Evolutionary conservation across 306 rosid species (phyloP).

Genomic region (Cucumis hystrix): DNA sequence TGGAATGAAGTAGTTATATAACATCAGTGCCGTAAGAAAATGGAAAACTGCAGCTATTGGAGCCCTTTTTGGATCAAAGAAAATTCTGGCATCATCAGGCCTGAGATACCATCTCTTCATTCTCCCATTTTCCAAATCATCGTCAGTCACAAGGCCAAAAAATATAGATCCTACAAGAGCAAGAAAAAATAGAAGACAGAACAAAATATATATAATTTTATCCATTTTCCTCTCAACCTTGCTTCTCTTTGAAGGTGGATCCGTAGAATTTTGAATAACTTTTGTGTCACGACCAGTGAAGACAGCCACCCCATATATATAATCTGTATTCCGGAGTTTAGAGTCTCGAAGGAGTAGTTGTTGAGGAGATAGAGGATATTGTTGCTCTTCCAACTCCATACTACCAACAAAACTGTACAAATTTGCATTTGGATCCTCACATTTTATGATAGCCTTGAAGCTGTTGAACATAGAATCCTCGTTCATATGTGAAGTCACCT

Average conservation of each 20-base stretch:
- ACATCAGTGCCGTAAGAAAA: conserved; percentile 75
- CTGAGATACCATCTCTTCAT: conserved; percentile 84
- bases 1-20: conserved; percentile 58
- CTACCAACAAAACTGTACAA: conserved; percentile 72
- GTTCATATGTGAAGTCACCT: conserved; percentile 44
- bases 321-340: conserved; percentile 86
- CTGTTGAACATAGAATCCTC: conserved; percentile 33
- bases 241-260: conserved; percentile 92
- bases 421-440: conserved; percentile 94
- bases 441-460: conserved; percentile 57
- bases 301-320: conserved; percentile 61
- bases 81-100: conserved; percentile 65
- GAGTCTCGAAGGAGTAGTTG: conserved; percentile 94
- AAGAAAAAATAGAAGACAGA: conserved; percentile 50
- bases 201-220: conserved; percentile 63
- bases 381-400: conserved; percentile 51
- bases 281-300: conserved; percentile 87
- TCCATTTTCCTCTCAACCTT: conserved; percentile 88
- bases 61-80: conserved; percentile 63
- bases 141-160: conserved; percentile 61
- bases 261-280: conserved; percentile 84
- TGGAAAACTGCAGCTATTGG: conserved; percentile 50
- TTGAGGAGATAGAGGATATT: conserved; percentile 56
- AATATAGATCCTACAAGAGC: conserved; percentile 66
- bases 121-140: conserved; percentile 50